Percentiles rank a stretch among this genome's conserved stretches.
These are phyloP conservation scores for Styphnolobium japonicum DNA, from an alignment of 306 rosid genomes.

Conservation along the genomic window DNA sequence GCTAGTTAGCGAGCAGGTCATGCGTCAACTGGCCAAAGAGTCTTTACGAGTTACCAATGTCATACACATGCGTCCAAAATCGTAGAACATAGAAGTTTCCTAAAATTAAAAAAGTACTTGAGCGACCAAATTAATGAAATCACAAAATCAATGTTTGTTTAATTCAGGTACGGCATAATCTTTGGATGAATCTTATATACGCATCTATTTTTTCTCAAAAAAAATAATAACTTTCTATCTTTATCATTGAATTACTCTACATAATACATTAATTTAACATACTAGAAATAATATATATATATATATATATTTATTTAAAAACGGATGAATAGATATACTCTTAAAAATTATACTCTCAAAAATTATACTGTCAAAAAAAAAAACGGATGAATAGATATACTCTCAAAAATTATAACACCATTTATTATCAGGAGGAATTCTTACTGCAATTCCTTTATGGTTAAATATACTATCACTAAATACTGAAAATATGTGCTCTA, in stretches of 20 bases:
- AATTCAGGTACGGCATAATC: neutral
- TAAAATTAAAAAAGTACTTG: neutral
- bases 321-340: no score
- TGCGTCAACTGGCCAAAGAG: neutral
- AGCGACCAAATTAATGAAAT: neutral
- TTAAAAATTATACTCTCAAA: no score
- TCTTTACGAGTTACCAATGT: neutral
- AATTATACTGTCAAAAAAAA: no score
- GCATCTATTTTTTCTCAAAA: neutral
- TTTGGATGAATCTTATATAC: neutral
- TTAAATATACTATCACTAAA: no score
- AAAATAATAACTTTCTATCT: neutral
- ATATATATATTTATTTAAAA: no score
- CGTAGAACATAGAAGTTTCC: neutral
- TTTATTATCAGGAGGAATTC: no score
- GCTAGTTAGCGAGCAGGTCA: neutral
- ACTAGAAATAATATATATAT: no score
- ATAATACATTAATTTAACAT: no score
- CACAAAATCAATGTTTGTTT: neutral
- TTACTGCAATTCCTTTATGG: no score
- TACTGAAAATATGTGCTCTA: no score
- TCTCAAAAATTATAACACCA: no score
- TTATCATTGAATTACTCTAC: neutral
- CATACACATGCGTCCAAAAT: constrained; percentile 19
- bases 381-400: no score